phyloP scores from a whole-genome alignment of 2,329 filamentous ascomycete genomes.

The Alternaria angustiovoidea region DNA sequence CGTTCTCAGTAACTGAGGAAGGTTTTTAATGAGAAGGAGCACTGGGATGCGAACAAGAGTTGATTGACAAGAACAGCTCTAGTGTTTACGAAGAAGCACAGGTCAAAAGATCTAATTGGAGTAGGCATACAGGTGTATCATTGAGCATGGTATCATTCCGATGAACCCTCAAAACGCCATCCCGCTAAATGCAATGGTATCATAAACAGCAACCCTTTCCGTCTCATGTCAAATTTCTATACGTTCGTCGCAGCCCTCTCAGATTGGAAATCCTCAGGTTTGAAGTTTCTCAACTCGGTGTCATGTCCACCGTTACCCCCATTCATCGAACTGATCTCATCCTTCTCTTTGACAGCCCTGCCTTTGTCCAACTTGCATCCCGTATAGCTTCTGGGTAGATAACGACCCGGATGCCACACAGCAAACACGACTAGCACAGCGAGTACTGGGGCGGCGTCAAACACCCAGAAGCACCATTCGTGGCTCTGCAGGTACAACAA shows the following conservation, averaged over 20 bases:
- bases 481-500: slow-evolving; percentile 60
- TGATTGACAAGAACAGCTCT: background rate
- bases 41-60: background rate
- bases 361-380: slow-evolving; percentile 39
- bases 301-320: slow-evolving; percentile 12
- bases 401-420: slow-evolving; percentile 57
- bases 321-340: slow-evolving; percentile 35
- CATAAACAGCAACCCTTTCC: slow-evolving; percentile 6
- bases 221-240: slow-evolving; percentile 1
- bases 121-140: background rate
- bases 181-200: slow-evolving; percentile 30
- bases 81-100: background rate
- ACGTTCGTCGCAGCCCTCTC: slow-evolving; percentile 8
- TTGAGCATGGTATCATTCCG: slow-evolving; percentile 19
- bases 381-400: slow-evolving; percentile 45
- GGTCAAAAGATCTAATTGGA: background rate
- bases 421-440: slow-evolving; percentile 60
- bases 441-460: slow-evolving; percentile 61
- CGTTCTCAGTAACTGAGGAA: background rate
- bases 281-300: slow-evolving; percentile 28
- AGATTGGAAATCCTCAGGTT: slow-evolving; percentile 35
- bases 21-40: background rate
- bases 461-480: slow-evolving; percentile 63
- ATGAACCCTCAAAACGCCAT: slow-evolving; percentile 17
- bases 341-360: slow-evolving; percentile 44